These are phyloP conservation scores for Aureobasidium uvarum DNA, from an alignment of 2,329 filamentous ascomycete species.

Conservation along the genomic window DNA sequence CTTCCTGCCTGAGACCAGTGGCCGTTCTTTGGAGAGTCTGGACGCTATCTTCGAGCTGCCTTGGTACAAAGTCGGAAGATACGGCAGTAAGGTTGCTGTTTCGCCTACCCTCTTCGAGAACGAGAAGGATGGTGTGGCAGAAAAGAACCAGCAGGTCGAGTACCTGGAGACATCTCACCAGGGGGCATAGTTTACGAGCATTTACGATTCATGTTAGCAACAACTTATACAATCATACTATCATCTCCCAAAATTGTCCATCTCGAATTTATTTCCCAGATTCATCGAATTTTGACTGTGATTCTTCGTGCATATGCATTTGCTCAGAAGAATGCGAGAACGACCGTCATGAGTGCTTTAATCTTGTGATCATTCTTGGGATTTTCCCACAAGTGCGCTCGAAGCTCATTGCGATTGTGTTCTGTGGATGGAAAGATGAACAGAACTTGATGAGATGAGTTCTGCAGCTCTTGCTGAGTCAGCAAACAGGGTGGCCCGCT, in stretches of 20 bases:
- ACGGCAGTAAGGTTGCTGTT: conserved; percentile 36
- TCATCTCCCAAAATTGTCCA: no score
- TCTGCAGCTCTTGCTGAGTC: neutral
- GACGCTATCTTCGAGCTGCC: conserved; percentile 59
- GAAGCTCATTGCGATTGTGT: no score
- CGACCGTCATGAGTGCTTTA: no score
- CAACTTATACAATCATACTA: neutral
- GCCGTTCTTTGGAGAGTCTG: conserved; percentile 57
- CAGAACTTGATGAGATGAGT: no score
- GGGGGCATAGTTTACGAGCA: neutral
- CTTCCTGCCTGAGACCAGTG: conserved; percentile 52
- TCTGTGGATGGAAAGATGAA: no score
- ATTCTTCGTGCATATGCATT: no score
- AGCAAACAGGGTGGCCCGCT: neutral
- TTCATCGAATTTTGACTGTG: no score
- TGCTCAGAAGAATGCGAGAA: no score
- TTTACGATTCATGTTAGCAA: neutral
- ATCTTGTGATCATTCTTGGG: no score
- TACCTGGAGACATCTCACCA: neutral
- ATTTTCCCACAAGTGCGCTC: no score
- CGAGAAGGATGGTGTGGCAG: conserved; percentile 32
- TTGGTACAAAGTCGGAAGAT: conserved; percentile 70
- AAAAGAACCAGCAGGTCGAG: conserved; percentile 28
- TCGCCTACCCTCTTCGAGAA: conserved; percentile 33
- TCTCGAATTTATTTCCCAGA: no score